A percentile compares a stretch with the other conserved stretches of the same genome.
phyloP scores from a whole-genome alignment of 1,284 basidiomycete species.

The Cutaneotrichosporon cavernicola region DNA sequence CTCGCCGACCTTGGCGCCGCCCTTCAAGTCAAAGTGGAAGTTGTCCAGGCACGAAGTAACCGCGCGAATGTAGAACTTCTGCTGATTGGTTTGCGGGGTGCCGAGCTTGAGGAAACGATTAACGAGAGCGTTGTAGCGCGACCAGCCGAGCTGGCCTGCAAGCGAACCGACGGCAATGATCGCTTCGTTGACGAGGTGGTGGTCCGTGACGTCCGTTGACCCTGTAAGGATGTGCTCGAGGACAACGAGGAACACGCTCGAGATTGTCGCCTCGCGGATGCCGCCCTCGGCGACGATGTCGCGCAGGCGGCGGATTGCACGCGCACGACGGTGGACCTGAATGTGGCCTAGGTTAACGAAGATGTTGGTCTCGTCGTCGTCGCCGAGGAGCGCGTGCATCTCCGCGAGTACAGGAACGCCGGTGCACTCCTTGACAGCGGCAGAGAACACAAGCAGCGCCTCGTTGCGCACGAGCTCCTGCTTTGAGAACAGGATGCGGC shows the following conservation, averaged over 20 bases:
- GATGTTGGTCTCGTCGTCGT: constrained; percentile 92
- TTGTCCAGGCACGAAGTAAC: constrained; percentile 83
- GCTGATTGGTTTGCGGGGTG: constrained; percentile 68
- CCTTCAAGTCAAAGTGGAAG: constrained; percentile 83
- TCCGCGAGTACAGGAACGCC: constrained; percentile 67
- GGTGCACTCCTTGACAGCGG: constrained; percentile 68
- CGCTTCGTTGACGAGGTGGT: constrained; percentile 88
- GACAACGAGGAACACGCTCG: constrained; percentile 83
- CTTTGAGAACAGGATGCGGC: constrained; percentile 74
- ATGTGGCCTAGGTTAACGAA: constrained; percentile 96
- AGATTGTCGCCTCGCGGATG: constrained; percentile 70
- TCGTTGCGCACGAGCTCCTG: constrained; percentile 87
- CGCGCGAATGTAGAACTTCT: constrained; percentile 81
- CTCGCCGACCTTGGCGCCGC: constrained; percentile 37
- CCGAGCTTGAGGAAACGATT: constrained; percentile 78
- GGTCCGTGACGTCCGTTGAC: constrained; percentile 69
- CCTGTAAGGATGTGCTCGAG: constrained; percentile 76
- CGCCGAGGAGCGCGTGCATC: constrained; percentile 77
- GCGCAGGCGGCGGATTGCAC: constrained; percentile 81
- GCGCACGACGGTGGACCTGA: constrained; percentile 83
- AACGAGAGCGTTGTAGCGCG: constrained; percentile 76
- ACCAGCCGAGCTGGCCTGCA: constrained; percentile 75
- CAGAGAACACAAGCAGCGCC: constrained; percentile 74
- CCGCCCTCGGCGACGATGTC: constrained; percentile 73
- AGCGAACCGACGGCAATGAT: constrained; percentile 74